Conservation (phyloP, 345 rosid species). For the Cochlearia excelsa region DNA sequence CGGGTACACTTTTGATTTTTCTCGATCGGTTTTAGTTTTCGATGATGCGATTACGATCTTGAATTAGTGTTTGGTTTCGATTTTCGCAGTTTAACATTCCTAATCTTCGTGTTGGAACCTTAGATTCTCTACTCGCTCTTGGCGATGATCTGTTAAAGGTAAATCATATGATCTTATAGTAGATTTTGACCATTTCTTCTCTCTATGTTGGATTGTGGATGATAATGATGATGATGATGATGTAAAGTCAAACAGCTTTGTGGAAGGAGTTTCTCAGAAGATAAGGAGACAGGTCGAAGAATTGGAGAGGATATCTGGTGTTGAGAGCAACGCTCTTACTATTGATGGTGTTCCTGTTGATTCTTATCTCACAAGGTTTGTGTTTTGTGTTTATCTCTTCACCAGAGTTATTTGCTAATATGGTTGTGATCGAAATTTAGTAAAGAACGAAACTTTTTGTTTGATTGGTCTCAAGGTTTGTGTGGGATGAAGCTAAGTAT, state of each 20-base stretch:
- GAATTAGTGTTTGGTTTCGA: constrained; percentile 2
- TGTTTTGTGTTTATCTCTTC: background rate
- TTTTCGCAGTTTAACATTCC: constrained; percentile 78
- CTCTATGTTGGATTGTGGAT: constrained; percentile 3
- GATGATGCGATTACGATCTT: background rate
- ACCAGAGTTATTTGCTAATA: background rate
- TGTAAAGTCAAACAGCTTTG: constrained; percentile 78
- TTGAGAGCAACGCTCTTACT: constrained; percentile 74
- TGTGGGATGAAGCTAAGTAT: constrained; percentile 96
- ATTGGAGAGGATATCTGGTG: constrained; percentile 77
- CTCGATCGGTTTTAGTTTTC: background rate
- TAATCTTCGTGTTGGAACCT: constrained; percentile 96
- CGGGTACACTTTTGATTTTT: constrained; percentile 45
- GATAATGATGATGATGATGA: constrained; percentile 15
- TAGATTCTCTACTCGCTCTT: constrained; percentile 91
- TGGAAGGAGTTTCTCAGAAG: constrained; percentile 93
- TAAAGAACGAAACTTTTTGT: constrained; percentile 15
- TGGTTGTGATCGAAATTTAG: background rate
- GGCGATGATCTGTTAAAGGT: constrained; percentile 97
- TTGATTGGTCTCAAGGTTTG: constrained; percentile 56
- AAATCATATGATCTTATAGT: constrained; percentile 9
- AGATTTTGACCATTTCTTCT: background rate
- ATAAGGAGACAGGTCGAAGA: constrained; percentile 98
- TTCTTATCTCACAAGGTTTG: constrained; percentile 89
- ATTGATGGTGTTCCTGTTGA: constrained; percentile 98